phyloP scores from a whole-genome alignment of 2,329 filamentous ascomycete genomes.

The Pseudonectria buxi region DNA sequence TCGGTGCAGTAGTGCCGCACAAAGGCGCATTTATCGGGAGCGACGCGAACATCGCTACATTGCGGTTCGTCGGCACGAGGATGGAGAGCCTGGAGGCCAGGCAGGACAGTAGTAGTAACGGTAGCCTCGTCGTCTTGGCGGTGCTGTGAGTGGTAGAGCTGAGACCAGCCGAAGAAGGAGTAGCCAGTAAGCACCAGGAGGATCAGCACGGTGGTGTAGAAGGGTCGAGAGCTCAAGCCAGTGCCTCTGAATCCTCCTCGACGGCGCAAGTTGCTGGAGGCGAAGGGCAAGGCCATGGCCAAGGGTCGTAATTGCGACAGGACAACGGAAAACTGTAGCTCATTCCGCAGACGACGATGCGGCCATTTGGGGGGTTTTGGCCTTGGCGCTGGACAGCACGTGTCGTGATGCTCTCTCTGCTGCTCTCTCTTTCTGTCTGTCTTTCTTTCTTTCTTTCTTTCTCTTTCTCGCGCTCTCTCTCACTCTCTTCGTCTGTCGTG shows the following conservation, averaged over 20 bases:
- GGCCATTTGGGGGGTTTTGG: no score
- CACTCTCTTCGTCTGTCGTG: no score
- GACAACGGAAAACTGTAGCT: no score
- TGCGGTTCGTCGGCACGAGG: slow-evolving; percentile 33
- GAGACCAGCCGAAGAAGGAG: slow-evolving; percentile 31
- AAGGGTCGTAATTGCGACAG: not conserved
- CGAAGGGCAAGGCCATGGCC: not conserved
- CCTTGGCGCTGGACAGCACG: no score
- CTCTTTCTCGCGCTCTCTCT: no score
- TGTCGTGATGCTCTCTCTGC: no score
- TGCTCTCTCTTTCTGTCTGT: no score
- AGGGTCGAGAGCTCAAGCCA: slow-evolving; percentile 40
- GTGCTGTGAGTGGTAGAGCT: slow-evolving; percentile 7
- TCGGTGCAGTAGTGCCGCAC: slow-evolving; percentile 75
- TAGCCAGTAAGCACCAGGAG: slow-evolving; percentile 40
- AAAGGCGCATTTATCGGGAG: slow-evolving; percentile 78
- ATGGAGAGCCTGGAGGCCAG: slow-evolving; percentile 17
- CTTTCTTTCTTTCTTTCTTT: no score
- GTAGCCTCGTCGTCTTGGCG: not conserved
- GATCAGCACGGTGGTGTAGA: slow-evolving; percentile 41
- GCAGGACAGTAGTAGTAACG: slow-evolving; percentile 12
- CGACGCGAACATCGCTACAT: slow-evolving; percentile 74
- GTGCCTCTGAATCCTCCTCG: slow-evolving; percentile 21
- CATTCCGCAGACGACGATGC: no score
- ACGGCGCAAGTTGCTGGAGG: no score